phyloP scores from a whole-genome alignment of 805 yeast genomes.

The Maudiozyma serrabonitensis region DNA sequence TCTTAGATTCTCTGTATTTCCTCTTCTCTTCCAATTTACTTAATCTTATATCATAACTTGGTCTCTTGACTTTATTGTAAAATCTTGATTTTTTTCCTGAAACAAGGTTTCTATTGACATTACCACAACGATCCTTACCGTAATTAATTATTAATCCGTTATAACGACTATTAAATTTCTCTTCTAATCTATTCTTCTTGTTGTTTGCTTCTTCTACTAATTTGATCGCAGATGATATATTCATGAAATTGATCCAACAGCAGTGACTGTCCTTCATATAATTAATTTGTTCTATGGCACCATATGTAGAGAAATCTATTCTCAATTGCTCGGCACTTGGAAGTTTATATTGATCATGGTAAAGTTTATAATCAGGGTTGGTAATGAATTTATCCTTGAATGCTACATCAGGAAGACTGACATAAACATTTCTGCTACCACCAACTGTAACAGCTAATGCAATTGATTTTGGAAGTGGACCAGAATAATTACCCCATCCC shows the following conservation, averaged over 20 bases:
- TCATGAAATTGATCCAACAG: constrained; percentile 64
- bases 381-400: constrained; percentile 31
- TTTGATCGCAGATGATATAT: constrained; percentile 52
- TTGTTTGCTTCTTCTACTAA: constrained; percentile 51
- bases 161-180: constrained; percentile 39
- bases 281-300: constrained; percentile 69
- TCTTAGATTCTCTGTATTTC: constrained; percentile 16
- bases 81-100: constrained; percentile 43
- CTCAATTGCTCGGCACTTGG: constrained; percentile 45
- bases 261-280: constrained; percentile 59
- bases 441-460: constrained; percentile 59
- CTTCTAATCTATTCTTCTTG: constrained; percentile 29
- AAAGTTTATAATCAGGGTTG: constrained; percentile 27
- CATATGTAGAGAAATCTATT: constrained; percentile 52
- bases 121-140: constrained; percentile 78
- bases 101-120: constrained; percentile 30
- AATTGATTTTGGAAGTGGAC: constrained; percentile 47
- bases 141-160: constrained; percentile 47
- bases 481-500: constrained; percentile 66
- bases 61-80: constrained; percentile 34
- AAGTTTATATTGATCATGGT: constrained; percentile 22
- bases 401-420: constrained; percentile 43
- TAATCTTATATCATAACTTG: constrained; percentile 17
- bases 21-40: constrained; percentile 25
- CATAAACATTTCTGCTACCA: constrained; percentile 69